Conservation (phyloP, 768 basidiomycete genomes). For the Boletus rubescentipes region DNA sequence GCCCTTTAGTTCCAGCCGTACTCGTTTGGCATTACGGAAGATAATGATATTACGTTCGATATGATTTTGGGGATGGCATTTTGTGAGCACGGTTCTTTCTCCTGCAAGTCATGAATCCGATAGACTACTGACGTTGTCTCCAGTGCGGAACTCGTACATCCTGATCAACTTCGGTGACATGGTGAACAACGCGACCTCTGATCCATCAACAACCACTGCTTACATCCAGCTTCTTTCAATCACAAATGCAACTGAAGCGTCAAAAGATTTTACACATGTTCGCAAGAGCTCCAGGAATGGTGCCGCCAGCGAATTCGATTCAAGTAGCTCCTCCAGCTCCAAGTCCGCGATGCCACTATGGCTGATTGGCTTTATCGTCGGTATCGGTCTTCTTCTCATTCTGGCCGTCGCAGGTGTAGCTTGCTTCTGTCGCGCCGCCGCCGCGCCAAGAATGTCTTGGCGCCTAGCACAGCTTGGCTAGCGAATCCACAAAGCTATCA, state of each 20-base stretch:
- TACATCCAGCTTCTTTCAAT: constrained; percentile 64
- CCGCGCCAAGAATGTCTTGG: constrained; percentile 6
- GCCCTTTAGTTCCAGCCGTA: constrained; percentile 66
- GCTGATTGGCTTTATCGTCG: constrained; percentile 20
- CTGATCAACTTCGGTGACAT: constrained; percentile 67
- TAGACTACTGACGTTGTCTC: neutral
- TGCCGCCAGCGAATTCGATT: constrained; percentile 40
- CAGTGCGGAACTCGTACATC: constrained; percentile 67
- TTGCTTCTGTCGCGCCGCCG: constrained; percentile 14
- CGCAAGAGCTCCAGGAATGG: constrained; percentile 3
- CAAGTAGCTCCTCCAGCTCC: constrained; percentile 33
- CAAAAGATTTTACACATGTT: constrained; percentile 13
- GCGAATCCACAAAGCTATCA: constrained; percentile 14
- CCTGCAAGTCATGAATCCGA: neutral
- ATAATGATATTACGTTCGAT: constrained; percentile 40
- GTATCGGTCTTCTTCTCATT: constrained; percentile 4
- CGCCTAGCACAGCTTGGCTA: constrained; percentile 7
- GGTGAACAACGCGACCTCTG: constrained; percentile 43
- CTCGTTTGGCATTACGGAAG: constrained; percentile 42
- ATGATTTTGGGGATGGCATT: constrained; percentile 75
- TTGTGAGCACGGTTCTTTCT: constrained; percentile 39
- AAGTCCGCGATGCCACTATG: neutral
- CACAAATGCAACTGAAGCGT: constrained; percentile 47
- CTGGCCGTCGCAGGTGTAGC: neutral
- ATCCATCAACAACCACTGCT: constrained; percentile 40